These are phyloP conservation scores for Eudorina sp. DNA, from an alignment of 139 green algal genomes.

Conservation along the genomic window DNA sequence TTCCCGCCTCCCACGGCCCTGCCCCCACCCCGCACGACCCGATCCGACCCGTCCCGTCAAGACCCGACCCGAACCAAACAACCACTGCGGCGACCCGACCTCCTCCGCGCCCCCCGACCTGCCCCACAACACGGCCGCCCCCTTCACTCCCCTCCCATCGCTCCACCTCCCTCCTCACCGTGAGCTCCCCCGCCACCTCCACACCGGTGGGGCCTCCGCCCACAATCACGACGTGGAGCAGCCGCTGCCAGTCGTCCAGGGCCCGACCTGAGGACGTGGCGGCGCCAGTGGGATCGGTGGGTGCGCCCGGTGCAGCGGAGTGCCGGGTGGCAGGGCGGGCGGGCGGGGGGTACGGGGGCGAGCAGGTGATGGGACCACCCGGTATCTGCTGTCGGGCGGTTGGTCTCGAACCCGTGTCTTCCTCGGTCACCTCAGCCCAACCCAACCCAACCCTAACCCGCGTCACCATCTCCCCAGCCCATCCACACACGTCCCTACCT, in stretches of 20 bases:
- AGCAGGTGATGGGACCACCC: too few species aligned
- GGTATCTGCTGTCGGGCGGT: too few species aligned
- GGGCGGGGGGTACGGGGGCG: too few species aligned
- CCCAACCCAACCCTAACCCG: not conserved
- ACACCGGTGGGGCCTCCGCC: conserved; percentile 86
- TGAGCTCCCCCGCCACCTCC: conserved; percentile 81
- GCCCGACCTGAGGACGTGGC: conserved; percentile 36
- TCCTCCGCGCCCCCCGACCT: not conserved
- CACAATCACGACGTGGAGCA: conserved; percentile 90
- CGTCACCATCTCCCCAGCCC: not conserved
- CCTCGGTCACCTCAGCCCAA: too few species aligned
- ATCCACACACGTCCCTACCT: not conserved
- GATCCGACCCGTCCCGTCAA: too few species aligned
- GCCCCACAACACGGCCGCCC: not conserved
- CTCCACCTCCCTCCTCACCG: not conserved
- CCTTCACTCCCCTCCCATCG: not conserved
- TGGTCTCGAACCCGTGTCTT: too few species aligned
- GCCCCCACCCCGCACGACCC: too few species aligned
- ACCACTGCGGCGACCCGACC: too few species aligned
- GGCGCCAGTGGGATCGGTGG: too few species aligned
- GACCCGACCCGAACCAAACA: too few species aligned
- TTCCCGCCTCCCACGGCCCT: too few species aligned
- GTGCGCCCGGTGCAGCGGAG: too few species aligned
- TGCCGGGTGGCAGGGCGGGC: not conserved
- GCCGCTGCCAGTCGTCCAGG: conserved; percentile 43